phyloP scores from a whole-genome alignment of 2,329 filamentous ascomycete species.

The Delphinella strobiligena region DNA sequence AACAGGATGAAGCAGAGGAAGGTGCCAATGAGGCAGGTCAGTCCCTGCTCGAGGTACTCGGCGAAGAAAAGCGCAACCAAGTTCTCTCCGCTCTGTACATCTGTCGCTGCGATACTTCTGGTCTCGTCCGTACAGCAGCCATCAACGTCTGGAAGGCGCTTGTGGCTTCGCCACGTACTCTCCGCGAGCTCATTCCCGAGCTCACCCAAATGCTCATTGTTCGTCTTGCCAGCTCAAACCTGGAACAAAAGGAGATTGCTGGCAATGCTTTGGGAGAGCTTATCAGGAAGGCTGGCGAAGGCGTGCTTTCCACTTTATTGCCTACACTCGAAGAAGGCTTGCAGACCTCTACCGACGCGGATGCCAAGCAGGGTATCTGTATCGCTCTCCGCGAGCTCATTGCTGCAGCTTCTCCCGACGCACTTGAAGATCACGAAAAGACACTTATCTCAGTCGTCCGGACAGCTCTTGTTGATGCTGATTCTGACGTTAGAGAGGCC shows the following conservation, averaged over 20 bases:
- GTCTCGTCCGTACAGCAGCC: slow-evolving; percentile 77
- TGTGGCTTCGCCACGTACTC: slow-evolving; percentile 78
- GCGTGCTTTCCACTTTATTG: slow-evolving; percentile 74
- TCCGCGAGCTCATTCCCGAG: slow-evolving; percentile 91
- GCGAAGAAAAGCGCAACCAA: slow-evolving; percentile 92
- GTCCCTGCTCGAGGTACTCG: slow-evolving; percentile 87
- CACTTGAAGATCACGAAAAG: slow-evolving; percentile 89
- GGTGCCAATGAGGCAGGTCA: slow-evolving; percentile 75
- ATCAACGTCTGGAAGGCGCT: slow-evolving; percentile 94
- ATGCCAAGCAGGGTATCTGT: slow-evolving; percentile 94
- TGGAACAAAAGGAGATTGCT: slow-evolving; percentile 98
- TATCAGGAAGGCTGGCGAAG: slow-evolving; percentile 92
- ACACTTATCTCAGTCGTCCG: slow-evolving; percentile 89
- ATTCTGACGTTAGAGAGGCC: slow-evolving; percentile 83
- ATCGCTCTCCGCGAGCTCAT: slow-evolving; percentile 92
- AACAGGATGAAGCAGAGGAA: slow-evolving; percentile 69
- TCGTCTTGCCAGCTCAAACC: slow-evolving; percentile 85
- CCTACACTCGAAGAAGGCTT: slow-evolving; percentile 89
- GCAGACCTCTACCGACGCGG: slow-evolving; percentile 74
- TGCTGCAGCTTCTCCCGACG: slow-evolving; percentile 72
- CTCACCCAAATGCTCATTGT: slow-evolving; percentile 91
- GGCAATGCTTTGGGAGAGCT: slow-evolving; percentile 93
- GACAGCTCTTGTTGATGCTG: slow-evolving; percentile 78
- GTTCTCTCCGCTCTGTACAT: slow-evolving; percentile 96
- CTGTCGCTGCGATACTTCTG: slow-evolving; percentile 92